A percentile compares a stretch with the other conserved stretches of the same genome.
phyloP scores from a whole-genome alignment of 306 rosid genomes.

The Glycyrrhiza uralensis region DNA sequence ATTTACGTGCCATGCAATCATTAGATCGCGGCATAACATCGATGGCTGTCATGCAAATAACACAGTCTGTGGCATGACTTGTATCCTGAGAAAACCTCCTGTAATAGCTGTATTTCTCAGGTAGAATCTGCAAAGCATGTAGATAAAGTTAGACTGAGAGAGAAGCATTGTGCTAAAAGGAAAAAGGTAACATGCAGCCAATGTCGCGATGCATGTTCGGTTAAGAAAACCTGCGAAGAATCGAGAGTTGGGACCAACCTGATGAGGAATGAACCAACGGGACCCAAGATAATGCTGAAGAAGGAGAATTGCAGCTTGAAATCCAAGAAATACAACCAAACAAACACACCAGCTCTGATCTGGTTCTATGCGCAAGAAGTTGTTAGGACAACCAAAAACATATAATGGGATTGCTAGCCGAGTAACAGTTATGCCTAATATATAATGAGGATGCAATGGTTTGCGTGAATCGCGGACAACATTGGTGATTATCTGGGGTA shows the following conservation, averaged over 20 bases:
- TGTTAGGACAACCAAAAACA: constrained; percentile 86
- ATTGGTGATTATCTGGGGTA: constrained; percentile 92
- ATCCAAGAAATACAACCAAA: constrained; percentile 60
- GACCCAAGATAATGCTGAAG: constrained; percentile 96
- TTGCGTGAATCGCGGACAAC: constrained; percentile 90
- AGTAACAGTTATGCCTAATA: constrained; percentile 79
- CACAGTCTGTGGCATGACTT: constrained; percentile 74
- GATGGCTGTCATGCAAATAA: constrained; percentile 91
- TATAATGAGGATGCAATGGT: constrained; percentile 92
- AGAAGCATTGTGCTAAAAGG: constrained; percentile 6
- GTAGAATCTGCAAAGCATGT: constrained; percentile 67
- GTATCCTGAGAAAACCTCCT: constrained; percentile 65
- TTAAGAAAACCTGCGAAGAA: no score
- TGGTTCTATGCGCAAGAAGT: constrained; percentile 89
- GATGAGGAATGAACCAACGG: constrained; percentile 98
- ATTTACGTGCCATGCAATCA: constrained; percentile 78
- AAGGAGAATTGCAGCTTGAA: constrained; percentile 80
- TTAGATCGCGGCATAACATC: constrained; percentile 61
- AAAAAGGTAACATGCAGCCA: background rate
- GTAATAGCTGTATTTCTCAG: constrained; percentile 89
- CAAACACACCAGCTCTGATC: constrained; percentile 76
- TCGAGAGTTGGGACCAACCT: constrained; percentile 45
- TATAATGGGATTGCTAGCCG: constrained; percentile 89
- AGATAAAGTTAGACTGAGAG: constrained; percentile 13
- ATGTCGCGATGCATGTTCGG: background rate